Evolutionary conservation across 2,329 filamentous ascomycete species (phyloP).

Genomic region (Botrytis pseudocinerea): DNA sequence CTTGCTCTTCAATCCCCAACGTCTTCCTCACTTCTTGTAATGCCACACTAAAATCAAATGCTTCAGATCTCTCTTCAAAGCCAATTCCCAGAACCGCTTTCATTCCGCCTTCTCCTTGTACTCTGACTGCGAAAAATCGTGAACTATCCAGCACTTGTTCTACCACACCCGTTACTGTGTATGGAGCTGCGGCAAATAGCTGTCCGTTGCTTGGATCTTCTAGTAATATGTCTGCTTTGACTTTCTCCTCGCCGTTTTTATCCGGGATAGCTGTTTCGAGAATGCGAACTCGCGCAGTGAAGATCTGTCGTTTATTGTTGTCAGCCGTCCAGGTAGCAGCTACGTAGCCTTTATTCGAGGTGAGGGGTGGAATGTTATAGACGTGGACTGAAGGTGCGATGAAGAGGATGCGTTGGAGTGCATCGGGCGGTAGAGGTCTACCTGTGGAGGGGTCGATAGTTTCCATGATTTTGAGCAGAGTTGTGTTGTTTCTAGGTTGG

Average conservation of each 20-base stretch:
- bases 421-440: constrained; percentile 65
- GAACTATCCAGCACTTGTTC: constrained; percentile 78
- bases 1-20: constrained; percentile 58
- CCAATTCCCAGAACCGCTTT: constrained; percentile 82
- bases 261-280: constrained; percentile 67
- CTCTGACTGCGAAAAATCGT: constrained; percentile 81
- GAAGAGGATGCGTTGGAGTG: constrained; percentile 85
- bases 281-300: constrained; percentile 78
- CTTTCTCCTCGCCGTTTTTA: constrained; percentile 49
- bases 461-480: constrained; percentile 33
- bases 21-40: constrained; percentile 76
- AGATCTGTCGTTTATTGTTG: constrained; percentile 71
- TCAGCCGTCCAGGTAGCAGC: constrained; percentile 76
- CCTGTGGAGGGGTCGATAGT: constrained; percentile 70
- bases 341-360: constrained; percentile 75
- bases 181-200: constrained; percentile 82
- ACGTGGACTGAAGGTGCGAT: constrained; percentile 73
- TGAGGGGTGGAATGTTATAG: constrained; percentile 82
- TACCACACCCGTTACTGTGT: constrained; percentile 64
- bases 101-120: constrained; percentile 71
- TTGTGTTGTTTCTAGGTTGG: not conserved
- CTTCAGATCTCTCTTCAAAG: constrained; percentile 82
- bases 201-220: constrained; percentile 73
- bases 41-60: constrained; percentile 81
- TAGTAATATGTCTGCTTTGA: constrained; percentile 75